A percentile compares a stretch with the other conserved stretches of the same genome.
Conservation (phyloP, 768 basidiomycete genomes). For the Amylocystis lapponica region DNA sequence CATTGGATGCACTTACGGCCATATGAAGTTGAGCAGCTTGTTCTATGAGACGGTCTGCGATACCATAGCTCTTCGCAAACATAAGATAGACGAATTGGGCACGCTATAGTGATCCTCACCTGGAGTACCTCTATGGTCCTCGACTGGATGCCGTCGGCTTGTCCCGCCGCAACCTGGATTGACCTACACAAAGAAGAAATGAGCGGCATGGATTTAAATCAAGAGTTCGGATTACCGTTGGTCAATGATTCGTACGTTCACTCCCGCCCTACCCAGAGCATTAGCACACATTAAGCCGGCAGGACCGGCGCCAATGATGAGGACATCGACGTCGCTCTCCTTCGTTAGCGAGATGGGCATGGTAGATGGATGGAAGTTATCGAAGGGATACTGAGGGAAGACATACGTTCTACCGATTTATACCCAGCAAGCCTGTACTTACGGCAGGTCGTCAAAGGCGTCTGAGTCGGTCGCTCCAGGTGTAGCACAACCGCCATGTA, state of each 20-base stretch:
- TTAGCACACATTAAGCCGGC: conserved; percentile 67
- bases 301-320: conserved; percentile 58
- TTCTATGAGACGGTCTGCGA: conserved; percentile 55
- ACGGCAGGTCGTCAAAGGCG: too few species aligned
- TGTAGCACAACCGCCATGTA: too few species aligned
- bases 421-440: too few species aligned
- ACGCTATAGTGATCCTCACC: conserved; percentile 23
- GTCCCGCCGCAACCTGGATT: conserved; percentile 36
- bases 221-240: conserved; percentile 37
- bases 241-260: conserved; percentile 57
- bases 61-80: conserved; percentile 61
- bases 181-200: conserved; percentile 23
- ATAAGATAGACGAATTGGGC: neutral
- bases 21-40: conserved; percentile 68
- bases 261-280: conserved; percentile 49
- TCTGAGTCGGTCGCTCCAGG: too few species aligned
- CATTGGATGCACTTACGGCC: conserved; percentile 41
- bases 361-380: too few species aligned
- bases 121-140: conserved; percentile 50
- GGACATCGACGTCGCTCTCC: conserved; percentile 48
- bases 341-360: conserved; percentile 11
- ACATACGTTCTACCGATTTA: too few species aligned
- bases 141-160: conserved; percentile 52
- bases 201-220: neutral
- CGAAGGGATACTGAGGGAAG: too few species aligned